Base-by-base conservation (phyloP, 805 yeast genomes). In the Maudiozyma saulgeensis region DNA sequence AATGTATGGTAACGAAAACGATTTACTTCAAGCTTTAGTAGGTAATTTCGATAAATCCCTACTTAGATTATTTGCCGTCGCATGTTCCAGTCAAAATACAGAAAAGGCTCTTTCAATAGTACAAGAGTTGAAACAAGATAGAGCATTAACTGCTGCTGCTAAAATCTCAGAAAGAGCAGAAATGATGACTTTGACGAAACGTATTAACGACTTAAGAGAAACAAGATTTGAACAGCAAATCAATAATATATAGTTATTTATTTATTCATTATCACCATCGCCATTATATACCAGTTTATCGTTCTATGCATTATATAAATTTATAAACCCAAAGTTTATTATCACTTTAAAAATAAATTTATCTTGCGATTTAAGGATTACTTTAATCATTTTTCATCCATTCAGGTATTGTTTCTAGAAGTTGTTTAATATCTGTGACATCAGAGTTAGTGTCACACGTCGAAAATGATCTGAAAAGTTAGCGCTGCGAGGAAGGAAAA, bases 111-210 rank as follows among this genome's bases (percentile, higher is more conserved):
- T 80, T 53, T 81, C 84, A 34, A 64, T 93, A 28, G 89, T 80
- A 7, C 75, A 73, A 52, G 79, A 84, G 59, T 71, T 91, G 56
- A 79, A 80, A 56, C 84, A 81, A 55, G 91, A 85, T 53, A 81
- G 84, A 56, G 95, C 96, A 2, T 69, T 90, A 53, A 76, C 75
- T 49, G 96, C 96, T 0, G 96, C 97, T 1, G 71, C 79, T 13
- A 84, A 84, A 66, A 86, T 91, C 48, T 88, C 96, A 0, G 86
- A 86, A 59, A 76, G 96, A 51, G 75, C 80, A 49, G 82, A 79
- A 32, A 63, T 81, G 60, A 67, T 70, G 15, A 60, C 68, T 1
- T 62, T 85, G 51, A 81, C 79, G 0, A 78, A 75, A 51, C 74
- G 74, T 60, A 76, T 84, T 38, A 75, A 73, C 50, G 73, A 76